Percentiles rank a stretch among this genome's conserved stretches.
These are phyloP conservation scores for Arbutus unedo DNA, from an alignment of 148 eudicot species.

Conservation along the genomic window DNA sequence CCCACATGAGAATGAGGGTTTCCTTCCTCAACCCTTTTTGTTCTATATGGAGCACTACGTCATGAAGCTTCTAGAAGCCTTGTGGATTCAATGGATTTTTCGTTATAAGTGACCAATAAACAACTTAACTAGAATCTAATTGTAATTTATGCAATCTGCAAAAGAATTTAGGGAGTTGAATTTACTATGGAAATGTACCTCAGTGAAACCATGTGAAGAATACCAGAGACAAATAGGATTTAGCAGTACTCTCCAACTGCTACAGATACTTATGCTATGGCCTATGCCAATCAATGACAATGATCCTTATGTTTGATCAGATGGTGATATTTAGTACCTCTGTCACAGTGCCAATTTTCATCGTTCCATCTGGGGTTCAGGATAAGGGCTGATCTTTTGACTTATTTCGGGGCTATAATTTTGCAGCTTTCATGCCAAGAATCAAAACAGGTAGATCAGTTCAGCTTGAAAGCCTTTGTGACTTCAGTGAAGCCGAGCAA, in stretches of 20 bases:
- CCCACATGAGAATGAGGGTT: no score
- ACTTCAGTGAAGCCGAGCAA: slow-evolving; percentile 56
- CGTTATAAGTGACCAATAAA: no score
- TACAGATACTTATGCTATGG: not conserved
- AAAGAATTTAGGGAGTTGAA: not conserved
- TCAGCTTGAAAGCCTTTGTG: slow-evolving; percentile 58
- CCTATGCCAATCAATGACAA: not conserved
- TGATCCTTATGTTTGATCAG: not conserved
- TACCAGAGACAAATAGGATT: not conserved
- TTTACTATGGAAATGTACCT: not conserved
- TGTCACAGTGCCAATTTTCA: not conserved
- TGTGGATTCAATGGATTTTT: no score
- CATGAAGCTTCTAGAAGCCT: no score
- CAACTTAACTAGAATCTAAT: no score
- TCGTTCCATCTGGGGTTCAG: not conserved
- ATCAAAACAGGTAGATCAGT: slow-evolving; percentile 66
- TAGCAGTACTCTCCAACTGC: not conserved
- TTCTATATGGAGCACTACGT: no score
- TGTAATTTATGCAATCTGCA: not conserved
- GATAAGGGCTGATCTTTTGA: slow-evolving; percentile 18
- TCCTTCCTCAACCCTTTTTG: no score
- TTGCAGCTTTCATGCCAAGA: slow-evolving; percentile 81
- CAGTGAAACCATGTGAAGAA: not conserved
- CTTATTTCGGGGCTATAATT: not conserved
- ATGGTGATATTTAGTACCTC: not conserved